phyloP scores from a whole-genome alignment of 1,284 basidiomycete species.

The Cryptococcus sp. region DNA sequence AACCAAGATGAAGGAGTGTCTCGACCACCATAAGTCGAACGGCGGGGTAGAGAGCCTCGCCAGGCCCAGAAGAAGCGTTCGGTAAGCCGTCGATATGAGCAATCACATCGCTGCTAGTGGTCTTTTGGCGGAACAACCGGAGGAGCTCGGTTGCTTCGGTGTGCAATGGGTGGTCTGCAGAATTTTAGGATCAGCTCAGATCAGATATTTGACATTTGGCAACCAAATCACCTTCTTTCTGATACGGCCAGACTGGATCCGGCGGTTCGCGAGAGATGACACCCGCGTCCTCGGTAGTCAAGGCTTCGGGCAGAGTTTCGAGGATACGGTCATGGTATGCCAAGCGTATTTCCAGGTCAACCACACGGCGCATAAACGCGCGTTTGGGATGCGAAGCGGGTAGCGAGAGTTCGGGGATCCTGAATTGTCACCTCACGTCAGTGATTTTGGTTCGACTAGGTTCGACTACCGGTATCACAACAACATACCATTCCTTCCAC shows the following conservation, averaged over 20 bases:
- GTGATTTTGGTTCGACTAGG: not conserved
- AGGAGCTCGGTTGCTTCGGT: constrained; percentile 79
- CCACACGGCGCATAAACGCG: constrained; percentile 80
- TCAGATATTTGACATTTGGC: too few relatives aligned
- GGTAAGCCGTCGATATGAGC: constrained; percentile 69
- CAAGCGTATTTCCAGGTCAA: constrained; percentile 88
- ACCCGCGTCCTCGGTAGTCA: constrained; percentile 59
- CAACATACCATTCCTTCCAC: constrained; percentile 95
- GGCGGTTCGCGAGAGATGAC: constrained; percentile 75
- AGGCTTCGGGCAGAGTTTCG: constrained; percentile 80
- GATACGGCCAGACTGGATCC: constrained; percentile 80
- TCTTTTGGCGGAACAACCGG: constrained; percentile 74
- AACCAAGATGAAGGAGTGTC: constrained; percentile 85
- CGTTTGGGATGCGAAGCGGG: constrained; percentile 77
- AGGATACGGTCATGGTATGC: constrained; percentile 92
- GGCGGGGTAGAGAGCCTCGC: constrained; percentile 63
- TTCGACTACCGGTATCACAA: not conserved
- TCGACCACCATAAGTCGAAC: constrained; percentile 83
- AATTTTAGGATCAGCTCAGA: not conserved
- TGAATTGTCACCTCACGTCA: constrained; percentile 44
- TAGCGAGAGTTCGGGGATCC: constrained; percentile 81
- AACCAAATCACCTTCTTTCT: constrained; percentile 63
- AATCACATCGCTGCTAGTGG: constrained; percentile 70
- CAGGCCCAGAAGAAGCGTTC: constrained; percentile 39
- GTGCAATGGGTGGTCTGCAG: constrained; percentile 69